A percentile compares a stretch with the other conserved stretches of the same genome.
Conservation (phyloP, 805 yeast species). For the Candida pseudofarinosa region DNA sequence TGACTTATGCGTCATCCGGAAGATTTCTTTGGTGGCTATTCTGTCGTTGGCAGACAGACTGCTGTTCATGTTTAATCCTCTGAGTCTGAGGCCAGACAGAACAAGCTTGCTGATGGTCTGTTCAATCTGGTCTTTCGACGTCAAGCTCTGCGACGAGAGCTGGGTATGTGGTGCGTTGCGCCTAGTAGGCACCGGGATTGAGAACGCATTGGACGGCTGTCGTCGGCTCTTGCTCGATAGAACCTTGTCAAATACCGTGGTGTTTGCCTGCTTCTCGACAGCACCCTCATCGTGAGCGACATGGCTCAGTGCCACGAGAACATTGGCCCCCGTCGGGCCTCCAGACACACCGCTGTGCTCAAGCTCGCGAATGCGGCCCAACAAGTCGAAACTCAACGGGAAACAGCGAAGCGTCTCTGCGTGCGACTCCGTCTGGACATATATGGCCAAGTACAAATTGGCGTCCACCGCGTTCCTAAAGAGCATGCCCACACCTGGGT, state of each 20-base stretch:
- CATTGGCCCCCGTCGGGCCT: not conserved
- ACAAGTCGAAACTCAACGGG: slow-evolving; percentile 15
- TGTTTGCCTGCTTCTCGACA: slow-evolving; percentile 8
- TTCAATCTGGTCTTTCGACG: slow-evolving; percentile 27
- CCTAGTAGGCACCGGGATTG: slow-evolving; percentile 10
- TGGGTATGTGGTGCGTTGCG: slow-evolving; percentile 6
- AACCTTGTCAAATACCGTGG: slow-evolving; percentile 33
- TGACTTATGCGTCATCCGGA: slow-evolving; percentile 38
- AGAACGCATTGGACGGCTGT: slow-evolving; percentile 9
- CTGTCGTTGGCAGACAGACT: slow-evolving; percentile 25
- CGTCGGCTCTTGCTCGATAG: slow-evolving; percentile 21
- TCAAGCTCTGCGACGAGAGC: slow-evolving; percentile 15
- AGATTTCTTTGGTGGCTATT: slow-evolving; percentile 35
- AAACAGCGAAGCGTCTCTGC: slow-evolving; percentile 12
- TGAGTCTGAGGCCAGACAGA: slow-evolving; percentile 38
- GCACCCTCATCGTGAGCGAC: not conserved
- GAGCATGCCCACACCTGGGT: slow-evolving; percentile 16
- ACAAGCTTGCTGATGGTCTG: slow-evolving; percentile 31
- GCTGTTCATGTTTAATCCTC: slow-evolving; percentile 29
- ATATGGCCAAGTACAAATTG: slow-evolving; percentile 19
- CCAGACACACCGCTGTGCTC: not conserved
- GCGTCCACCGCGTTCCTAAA: slow-evolving; percentile 9
- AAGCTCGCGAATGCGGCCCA: slow-evolving; percentile 8
- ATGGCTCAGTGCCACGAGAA: too few relatives aligned
- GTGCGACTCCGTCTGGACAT: slow-evolving; percentile 10